phyloP scores from a whole-genome alignment of 345 rosid genomes.

The Citrus australasica region DNA sequence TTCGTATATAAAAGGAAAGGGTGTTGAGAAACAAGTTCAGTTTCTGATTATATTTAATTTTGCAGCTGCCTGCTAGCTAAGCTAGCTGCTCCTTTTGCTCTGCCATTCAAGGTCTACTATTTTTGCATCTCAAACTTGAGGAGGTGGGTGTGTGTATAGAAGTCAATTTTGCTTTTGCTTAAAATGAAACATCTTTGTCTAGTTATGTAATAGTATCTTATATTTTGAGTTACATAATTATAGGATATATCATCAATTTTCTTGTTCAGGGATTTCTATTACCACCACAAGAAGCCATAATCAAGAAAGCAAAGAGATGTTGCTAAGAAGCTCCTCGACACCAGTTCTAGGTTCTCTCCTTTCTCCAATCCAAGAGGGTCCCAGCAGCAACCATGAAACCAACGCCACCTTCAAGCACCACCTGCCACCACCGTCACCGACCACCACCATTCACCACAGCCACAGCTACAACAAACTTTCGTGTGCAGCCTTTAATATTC shows the following conservation, averaged over 20 bases:
- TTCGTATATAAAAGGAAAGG: too few species aligned
- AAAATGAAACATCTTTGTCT: background rate
- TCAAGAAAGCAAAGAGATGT: slow-evolving; percentile 22
- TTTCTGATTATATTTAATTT: too few species aligned
- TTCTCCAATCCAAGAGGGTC: slow-evolving; percentile 36
- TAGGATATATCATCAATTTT: background rate
- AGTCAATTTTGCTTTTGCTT: background rate
- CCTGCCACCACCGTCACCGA: slow-evolving; percentile 2
- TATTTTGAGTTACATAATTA: too few species aligned
- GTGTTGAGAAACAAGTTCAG: too few species aligned
- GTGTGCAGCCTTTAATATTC: slow-evolving; percentile 11
- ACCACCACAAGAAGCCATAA: background rate
- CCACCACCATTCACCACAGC: slow-evolving; percentile 8
- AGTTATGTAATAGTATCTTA: too few species aligned
- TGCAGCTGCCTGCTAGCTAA: too few species aligned
- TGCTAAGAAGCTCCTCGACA: slow-evolving; percentile 65
- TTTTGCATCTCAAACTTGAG: too few species aligned
- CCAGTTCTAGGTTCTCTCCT: slow-evolving; percentile 66
- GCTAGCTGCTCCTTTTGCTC: too few species aligned
- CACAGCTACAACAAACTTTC: slow-evolving; percentile 22
- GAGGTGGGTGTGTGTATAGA: background rate
- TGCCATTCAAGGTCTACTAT: too few species aligned
- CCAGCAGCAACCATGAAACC: slow-evolving; percentile 30
- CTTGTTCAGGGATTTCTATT: background rate
- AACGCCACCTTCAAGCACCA: slow-evolving; percentile 4